These are phyloP conservation scores for Aspergillus haitiensis DNA, from an alignment of 495 filamentous ascomycete genomes.

Conservation along the genomic window DNA sequence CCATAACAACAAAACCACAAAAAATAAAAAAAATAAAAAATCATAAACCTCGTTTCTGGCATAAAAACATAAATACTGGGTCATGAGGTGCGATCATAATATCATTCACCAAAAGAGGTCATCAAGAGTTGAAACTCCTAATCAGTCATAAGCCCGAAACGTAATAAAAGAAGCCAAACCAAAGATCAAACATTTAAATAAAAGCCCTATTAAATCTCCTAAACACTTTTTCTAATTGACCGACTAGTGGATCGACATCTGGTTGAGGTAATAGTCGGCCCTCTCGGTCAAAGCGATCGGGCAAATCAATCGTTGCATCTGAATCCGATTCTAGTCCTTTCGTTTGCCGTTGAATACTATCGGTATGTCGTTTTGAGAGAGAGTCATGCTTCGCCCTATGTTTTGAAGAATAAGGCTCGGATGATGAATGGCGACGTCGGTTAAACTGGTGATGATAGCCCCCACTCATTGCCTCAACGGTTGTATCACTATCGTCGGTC, in stretches of 20 bases:
- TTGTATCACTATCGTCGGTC: constrained; percentile 47
- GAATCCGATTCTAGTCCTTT: constrained; percentile 35
- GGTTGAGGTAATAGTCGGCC: constrained; percentile 50
- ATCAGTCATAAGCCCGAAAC: not conserved
- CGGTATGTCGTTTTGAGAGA: constrained; percentile 2
- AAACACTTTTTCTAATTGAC: constrained; percentile 41
- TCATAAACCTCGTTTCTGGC: not conserved
- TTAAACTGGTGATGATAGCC: constrained; percentile 22
- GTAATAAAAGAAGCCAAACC: constrained; percentile 9
- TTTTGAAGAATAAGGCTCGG: constrained; percentile 24
- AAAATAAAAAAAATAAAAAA: not conserved
- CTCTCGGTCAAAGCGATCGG: constrained; percentile 64
- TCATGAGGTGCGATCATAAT: not conserved
- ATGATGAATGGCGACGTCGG: constrained; percentile 33
- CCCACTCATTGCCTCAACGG: constrained; percentile 30
- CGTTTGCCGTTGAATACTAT: constrained; percentile 4
- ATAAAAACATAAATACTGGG: not conserved
- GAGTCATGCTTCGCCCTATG: constrained; percentile 10
- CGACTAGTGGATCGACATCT: constrained; percentile 37
- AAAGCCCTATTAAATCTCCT: constrained; percentile 32
- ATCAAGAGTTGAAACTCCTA: not conserved
- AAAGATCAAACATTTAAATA: constrained; percentile 20
- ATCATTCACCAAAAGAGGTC: not conserved
- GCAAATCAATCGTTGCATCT: constrained; percentile 56
- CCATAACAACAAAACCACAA: too few relatives aligned